Conservation (phyloP, 2,329 filamentous ascomycete genomes). For the Arthroderma sp. region DNA sequence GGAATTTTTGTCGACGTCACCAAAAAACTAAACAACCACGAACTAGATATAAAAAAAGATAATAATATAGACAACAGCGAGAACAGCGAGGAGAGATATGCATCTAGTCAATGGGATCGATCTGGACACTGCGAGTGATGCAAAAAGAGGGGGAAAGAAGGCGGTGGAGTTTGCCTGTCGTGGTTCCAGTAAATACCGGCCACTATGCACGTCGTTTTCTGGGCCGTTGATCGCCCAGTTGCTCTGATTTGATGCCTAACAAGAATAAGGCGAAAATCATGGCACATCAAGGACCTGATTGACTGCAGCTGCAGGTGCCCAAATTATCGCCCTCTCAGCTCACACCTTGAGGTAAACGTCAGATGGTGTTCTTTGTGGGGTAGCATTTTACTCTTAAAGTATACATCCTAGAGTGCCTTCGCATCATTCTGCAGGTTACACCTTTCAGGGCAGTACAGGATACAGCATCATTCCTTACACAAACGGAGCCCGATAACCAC, state of each 20-base stretch:
- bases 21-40: too few relatives aligned
- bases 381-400: not conserved
- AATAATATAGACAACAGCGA: not conserved
- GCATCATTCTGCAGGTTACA: not conserved
- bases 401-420: not conserved
- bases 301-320: not conserved
- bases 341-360: not conserved
- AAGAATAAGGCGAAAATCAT: not conserved
- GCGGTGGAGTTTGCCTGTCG: not conserved
- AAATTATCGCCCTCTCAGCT: not conserved
- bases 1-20: not conserved
- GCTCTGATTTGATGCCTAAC: conserved; percentile 4
- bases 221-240: not conserved
- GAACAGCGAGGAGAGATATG: not conserved
- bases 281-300: not conserved
- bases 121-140: not conserved
- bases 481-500: not conserved
- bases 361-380: not conserved
- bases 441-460: not conserved
- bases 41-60: not conserved
- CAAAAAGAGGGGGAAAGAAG: not conserved
- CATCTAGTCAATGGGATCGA: not conserved
- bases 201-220: not conserved
- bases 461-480: not conserved
- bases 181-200: not conserved